Conservation (phyloP, 768 basidiomycete genomes). For the Brasilioporus rufonigricans region DNA sequence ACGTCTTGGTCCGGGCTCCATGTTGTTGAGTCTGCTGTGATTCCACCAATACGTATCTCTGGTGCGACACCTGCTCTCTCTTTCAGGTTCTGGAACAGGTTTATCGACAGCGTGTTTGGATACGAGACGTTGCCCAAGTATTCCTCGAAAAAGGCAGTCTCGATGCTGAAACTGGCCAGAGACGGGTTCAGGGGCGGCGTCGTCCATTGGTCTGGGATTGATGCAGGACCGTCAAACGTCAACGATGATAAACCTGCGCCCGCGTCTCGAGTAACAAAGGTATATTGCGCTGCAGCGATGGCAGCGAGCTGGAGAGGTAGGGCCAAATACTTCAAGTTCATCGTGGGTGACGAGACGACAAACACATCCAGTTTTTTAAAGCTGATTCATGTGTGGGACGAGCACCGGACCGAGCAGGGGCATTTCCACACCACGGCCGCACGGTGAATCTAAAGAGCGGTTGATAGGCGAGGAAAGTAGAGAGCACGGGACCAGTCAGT, state of each 20-base stretch:
- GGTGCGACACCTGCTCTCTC: too few relatives aligned
- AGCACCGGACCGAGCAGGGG: too few relatives aligned
- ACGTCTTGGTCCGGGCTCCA: conserved; percentile 41
- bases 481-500: too few relatives aligned
- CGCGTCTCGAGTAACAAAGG: conserved; percentile 3
- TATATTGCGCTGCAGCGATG: conserved; percentile 8
- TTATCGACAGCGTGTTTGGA: conserved; percentile 38
- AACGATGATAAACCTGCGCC: conserved; percentile 16
- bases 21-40: conserved; percentile 53
- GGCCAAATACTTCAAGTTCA: conserved; percentile 6
- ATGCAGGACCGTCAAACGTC: conserved; percentile 40
- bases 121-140: conserved; percentile 44
- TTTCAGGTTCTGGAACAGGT: too few relatives aligned
- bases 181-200: conserved; percentile 41
- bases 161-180: conserved; percentile 44
- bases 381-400: too few relatives aligned
- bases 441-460: too few relatives aligned
- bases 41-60: conserved; percentile 43
- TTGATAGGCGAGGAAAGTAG: too few relatives aligned
- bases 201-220: conserved; percentile 40
- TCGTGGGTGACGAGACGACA: conserved; percentile 1
- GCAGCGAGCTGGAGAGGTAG: too few relatives aligned
- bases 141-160: too few relatives aligned
- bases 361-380: neutral
- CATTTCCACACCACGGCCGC: too few relatives aligned